Evolutionary conservation across 176 grass and related monocot genomes (phyloP), one percentile per base, ranked within the genome.

Genomic region (Lolium multiflorum): DNA sequence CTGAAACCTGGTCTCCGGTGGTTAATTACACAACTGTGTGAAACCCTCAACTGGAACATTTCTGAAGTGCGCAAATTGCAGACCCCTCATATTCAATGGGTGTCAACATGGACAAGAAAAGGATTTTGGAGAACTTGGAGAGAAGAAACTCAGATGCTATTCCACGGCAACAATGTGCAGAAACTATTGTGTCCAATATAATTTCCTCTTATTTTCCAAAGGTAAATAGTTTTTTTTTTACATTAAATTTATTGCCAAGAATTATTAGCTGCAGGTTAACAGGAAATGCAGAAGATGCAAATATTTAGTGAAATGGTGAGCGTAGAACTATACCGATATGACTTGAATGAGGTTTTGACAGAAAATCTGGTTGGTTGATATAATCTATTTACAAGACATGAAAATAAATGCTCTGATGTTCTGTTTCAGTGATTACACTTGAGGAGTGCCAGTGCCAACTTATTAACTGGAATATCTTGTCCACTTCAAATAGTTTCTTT

Each of bases 131-230:
- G 44, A 81, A 78, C 25, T 49, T 14, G 17, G 65, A 86, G 74
- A 71, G 74, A 68, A 63, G 24, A 39, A 94, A 94, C 46, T 81
- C 89, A 63, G 92, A 92, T 11, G 28, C 11, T 60, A 69, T 92
- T 81, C 87, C 91, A 52, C 81, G 81, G 10, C 93, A 98, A 86
- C 90, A 89, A 78, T 91, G 84, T 76, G 91, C 86, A 80, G 91
- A 98, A 89, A 65, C 78, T 56, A 92, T 98, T 67, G 91, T 98
- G 16, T 94, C 91, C 79, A 52, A 92, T 77, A 86, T 98, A 58
- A 82, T 98, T 58, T 95, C 88, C 43, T 87, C 84, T 3, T 73
- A 78, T 78, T 95, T 98, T 81, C 86, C 91, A 25, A 86, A 87
- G 91, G 93, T 98, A 91, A 80, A 43, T 41, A 21, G 52, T 88